Conservation (phyloP, 805 yeast species). For the Nakazawaea sp. region DNA sequence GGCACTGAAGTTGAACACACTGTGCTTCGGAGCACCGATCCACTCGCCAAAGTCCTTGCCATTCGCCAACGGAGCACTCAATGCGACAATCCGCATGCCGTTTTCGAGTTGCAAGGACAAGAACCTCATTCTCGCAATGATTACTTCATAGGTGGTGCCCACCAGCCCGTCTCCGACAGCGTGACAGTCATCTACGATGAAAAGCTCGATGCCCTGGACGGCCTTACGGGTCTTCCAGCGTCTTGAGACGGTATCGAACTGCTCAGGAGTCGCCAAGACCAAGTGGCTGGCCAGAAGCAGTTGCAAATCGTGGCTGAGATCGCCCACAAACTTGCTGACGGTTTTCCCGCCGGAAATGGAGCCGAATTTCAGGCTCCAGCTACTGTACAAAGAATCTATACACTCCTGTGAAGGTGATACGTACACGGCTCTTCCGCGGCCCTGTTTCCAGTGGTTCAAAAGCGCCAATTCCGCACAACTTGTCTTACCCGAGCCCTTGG, state of each 20-base stretch:
- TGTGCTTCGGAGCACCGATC: constrained; percentile 63
- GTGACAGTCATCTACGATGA: constrained; percentile 74
- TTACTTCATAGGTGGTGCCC: constrained; percentile 65
- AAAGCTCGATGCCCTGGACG: constrained; percentile 57
- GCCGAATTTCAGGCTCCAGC: constrained; percentile 49
- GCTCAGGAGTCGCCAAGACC: constrained; percentile 70
- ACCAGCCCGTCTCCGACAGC: constrained; percentile 45
- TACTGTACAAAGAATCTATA: constrained; percentile 36
- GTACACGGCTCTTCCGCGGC: constrained; percentile 65
- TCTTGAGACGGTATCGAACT: constrained; percentile 66
- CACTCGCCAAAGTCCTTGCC: constrained; percentile 79
- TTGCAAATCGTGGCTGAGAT: constrained; percentile 44
- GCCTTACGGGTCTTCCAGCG: constrained; percentile 78
- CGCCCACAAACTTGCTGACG: constrained; percentile 49
- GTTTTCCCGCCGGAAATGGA: constrained; percentile 48
- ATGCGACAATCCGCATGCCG: constrained; percentile 55
- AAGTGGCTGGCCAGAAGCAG: constrained; percentile 57
- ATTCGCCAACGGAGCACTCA: constrained; percentile 65
- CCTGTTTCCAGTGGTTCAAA: constrained; percentile 63
- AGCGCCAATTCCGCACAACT: constrained; percentile 67
- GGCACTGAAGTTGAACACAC: constrained; percentile 67
- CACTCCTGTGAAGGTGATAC: constrained; percentile 56
- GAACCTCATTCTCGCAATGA: constrained; percentile 65
- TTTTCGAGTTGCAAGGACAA: constrained; percentile 60
- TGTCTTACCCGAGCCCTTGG: constrained; percentile 76